These are phyloP conservation scores for Fragaria nilgerrensis DNA, from an alignment of 306 rosid genomes.

Conservation along the genomic window DNA sequence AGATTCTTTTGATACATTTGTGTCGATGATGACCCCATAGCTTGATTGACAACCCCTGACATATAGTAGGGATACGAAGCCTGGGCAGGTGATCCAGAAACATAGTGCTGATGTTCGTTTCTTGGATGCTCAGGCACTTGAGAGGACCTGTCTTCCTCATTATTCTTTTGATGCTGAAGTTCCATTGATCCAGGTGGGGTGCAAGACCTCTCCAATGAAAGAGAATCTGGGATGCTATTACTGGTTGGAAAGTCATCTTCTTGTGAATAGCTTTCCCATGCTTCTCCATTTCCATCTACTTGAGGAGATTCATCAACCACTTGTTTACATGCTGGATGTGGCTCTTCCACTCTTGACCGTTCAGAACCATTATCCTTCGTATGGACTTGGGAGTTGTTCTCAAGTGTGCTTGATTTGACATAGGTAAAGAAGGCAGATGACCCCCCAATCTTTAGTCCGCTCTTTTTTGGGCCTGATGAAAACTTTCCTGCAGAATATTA, in stretches of 20 bases:
- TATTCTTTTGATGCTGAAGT: slow-evolving; percentile 45
- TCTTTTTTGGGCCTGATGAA: slow-evolving; percentile 70
- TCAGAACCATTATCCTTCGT: slow-evolving; percentile 36
- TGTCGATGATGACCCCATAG: slow-evolving; percentile 65
- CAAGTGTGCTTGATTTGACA: slow-evolving; percentile 52
- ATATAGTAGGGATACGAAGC: slow-evolving; percentile 71
- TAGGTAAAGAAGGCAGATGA: slow-evolving; percentile 94
- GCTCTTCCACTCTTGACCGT: slow-evolving; percentile 38
- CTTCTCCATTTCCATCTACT: slow-evolving; percentile 57
- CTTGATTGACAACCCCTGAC: slow-evolving; percentile 64
- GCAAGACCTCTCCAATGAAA: slow-evolving; percentile 78
- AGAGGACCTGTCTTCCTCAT: slow-evolving; percentile 44
- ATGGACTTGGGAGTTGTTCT: slow-evolving; percentile 48
- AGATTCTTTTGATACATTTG: slow-evolving; percentile 67
- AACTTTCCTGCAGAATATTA: slow-evolving; percentile 43
- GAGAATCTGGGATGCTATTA: slow-evolving; percentile 62
- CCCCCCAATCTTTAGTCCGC: slow-evolving; percentile 85
- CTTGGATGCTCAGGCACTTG: slow-evolving; percentile 44
- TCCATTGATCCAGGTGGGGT: slow-evolving; percentile 72
- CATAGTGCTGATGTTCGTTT: slow-evolving; percentile 50
- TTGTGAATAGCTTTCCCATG: slow-evolving; percentile 54
- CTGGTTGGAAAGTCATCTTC: slow-evolving; percentile 72
- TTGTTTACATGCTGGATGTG: slow-evolving; percentile 37
- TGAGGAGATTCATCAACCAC: slow-evolving; percentile 36
- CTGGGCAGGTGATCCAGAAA: slow-evolving; percentile 48